phyloP scores from a whole-genome alignment of 768 basidiomycete species.

The Podaxis mareebaensis region DNA sequence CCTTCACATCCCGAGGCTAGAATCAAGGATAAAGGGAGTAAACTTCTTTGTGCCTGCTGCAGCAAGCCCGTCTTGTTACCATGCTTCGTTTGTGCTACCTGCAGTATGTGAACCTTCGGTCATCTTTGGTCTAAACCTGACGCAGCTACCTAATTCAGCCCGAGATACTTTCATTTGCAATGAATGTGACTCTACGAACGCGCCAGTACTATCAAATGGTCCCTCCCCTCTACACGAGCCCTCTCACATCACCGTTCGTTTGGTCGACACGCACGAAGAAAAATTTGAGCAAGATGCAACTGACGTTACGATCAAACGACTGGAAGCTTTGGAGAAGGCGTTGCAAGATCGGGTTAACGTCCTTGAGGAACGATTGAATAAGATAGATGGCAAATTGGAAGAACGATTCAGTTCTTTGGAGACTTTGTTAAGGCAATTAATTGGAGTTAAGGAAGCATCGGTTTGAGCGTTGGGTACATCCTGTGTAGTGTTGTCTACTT shows the following conservation, averaged over 20 bases:
- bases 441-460: not conserved
- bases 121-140: not conserved
- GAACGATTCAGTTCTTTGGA: constrained; percentile 15
- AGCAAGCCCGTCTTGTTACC: constrained; percentile 21
- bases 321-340: constrained; percentile 26
- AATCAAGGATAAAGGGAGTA: constrained; percentile 4
- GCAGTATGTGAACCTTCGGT: constrained; percentile 19
- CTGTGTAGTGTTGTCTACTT: not conserved
- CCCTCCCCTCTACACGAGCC: constrained; percentile 22
- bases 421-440: not conserved
- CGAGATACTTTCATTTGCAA: constrained; percentile 33
- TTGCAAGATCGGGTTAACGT: constrained; percentile 22
- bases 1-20: not conserved
- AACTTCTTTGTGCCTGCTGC: constrained; percentile 25
- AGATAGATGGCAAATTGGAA: constrained; percentile 20
- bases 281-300: constrained; percentile 25
- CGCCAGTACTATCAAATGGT: constrained; percentile 16
- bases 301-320: constrained; percentile 17
- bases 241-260: constrained; percentile 30
- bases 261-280: constrained; percentile 30
- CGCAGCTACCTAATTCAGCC: constrained; percentile 18
- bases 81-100: constrained; percentile 28
- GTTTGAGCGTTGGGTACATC: not conserved
- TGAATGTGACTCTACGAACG: constrained; percentile 29
- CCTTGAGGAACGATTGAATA: constrained; percentile 25